Base-by-base conservation (phyloP, 495 filamentous ascomycete genomes). In the Hyaloscypha variabilis region DNA sequence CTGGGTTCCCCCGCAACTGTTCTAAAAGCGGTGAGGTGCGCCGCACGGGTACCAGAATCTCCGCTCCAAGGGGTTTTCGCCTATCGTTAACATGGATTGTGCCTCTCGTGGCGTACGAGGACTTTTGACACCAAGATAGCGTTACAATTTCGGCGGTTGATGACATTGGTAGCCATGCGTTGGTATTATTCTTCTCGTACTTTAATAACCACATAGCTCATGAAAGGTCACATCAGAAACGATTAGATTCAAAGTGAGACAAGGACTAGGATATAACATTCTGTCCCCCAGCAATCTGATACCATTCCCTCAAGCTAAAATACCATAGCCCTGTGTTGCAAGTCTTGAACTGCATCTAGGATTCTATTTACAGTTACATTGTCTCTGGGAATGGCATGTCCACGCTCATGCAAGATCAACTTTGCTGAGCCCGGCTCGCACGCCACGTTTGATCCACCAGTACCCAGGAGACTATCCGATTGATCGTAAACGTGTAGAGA, bases 301-400 rank as follows among this genome's bases (percentile, higher is more conserved):
- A 42, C 39, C 39, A 42, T 42, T 34, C 30, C 30, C 30, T 34
- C 30, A 34, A 34, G 49, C 55, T 58, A 58, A 31, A 58, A 10
- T 58, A 34, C 28, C 26, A 58, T 36, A 19, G 55, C 30, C 28
- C 55, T 25, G 30, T 36, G 26, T n/a, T 31, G 26, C 11, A 58
- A 28, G 14, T 58, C 55, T 58, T 50, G 31, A 24, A 61, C 46
- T 24, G 58, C 58, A 25, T 24, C 39, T 3, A 50, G 8, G 21
- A 61, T 28, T 24, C 11, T 24, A 25, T 50, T 31, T 5, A 50
- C 39, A 19, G 19, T 61, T n/a, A n/a, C 34, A 13, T 29, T 50
- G 23, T 61, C 58, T 31, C 39, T 61, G 8, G 58, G 58, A 25
- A 61, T 50, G 10, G 10, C 23, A 61, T 61, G 58, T 25, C 58